These are phyloP conservation scores for Populus simonii DNA, from an alignment of 345 rosid species.

Conservation along the genomic window DNA sequence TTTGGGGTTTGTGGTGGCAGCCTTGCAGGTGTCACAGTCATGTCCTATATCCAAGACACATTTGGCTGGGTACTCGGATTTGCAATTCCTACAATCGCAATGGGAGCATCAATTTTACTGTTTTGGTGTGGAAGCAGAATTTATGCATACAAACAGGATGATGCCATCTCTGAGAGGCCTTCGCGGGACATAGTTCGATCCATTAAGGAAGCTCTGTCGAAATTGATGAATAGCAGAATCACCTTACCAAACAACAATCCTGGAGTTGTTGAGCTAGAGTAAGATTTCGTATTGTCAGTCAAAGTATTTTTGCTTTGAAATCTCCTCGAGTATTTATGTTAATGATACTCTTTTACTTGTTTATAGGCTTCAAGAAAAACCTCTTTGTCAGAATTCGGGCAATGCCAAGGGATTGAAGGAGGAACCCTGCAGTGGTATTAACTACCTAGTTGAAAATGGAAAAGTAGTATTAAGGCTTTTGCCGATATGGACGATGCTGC, in stretches of 20 bases:
- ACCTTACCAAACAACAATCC: conserved; percentile 38
- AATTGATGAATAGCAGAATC: conserved; percentile 29
- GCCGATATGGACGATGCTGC: conserved; percentile 90
- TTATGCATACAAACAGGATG: conserved; percentile 38
- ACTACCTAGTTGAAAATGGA: conserved; percentile 31
- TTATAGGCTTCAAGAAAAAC: conserved; percentile 73
- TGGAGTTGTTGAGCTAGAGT: conserved; percentile 67
- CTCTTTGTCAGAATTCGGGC: conserved; percentile 46
- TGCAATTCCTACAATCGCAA: conserved; percentile 70
- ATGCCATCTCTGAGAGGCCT: conserved; percentile 16
- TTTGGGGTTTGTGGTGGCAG: conserved; percentile 85
- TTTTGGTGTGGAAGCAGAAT: conserved; percentile 60
- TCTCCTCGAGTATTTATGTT: neutral
- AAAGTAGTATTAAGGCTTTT: conserved; percentile 52
- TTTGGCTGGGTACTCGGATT: conserved; percentile 91
- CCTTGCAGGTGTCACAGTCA: conserved; percentile 74
- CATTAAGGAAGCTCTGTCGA: conserved; percentile 36
- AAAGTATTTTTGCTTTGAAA: neutral
- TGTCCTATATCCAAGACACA: conserved; percentile 88
- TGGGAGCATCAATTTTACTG: conserved; percentile 51
- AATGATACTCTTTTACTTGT: neutral
- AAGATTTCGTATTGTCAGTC: conserved; percentile 30
- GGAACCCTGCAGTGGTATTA: conserved; percentile 20
- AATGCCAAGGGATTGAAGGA: conserved; percentile 8
- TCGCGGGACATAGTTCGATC: conserved; percentile 25